Percentiles rank a stretch among this genome's conserved stretches.
Evolutionary conservation across 768 basidiomycete genomes (phyloP).

Genomic region (Strobilomyces dryophilus): DNA sequence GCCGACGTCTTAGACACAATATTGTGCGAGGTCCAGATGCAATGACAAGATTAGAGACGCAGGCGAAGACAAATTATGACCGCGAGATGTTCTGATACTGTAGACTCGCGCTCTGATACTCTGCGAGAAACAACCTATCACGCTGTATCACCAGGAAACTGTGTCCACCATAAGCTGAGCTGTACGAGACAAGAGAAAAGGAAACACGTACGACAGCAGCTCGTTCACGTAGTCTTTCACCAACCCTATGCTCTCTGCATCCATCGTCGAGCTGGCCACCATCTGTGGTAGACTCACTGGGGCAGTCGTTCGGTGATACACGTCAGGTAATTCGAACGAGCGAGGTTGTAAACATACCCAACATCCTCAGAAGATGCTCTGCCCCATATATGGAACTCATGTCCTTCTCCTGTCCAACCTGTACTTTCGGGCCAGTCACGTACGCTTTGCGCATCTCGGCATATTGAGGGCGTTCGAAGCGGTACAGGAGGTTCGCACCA

Average conservation of each 20-base stretch:
- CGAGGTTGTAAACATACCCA: conserved; percentile 55
- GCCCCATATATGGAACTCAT: conserved; percentile 93
- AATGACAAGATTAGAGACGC: too few relatives aligned
- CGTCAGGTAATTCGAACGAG: neutral
- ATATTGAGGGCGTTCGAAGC: conserved; percentile 94
- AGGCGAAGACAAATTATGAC: conserved; percentile 41
- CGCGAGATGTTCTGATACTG: conserved; percentile 82
- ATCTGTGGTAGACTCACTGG: conserved; percentile 89
- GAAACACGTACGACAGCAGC: conserved; percentile 61
- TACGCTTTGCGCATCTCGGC: conserved; percentile 70
- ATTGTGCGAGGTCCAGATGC: too few relatives aligned
- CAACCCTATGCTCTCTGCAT: conserved; percentile 76
- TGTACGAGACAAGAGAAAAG: neutral
- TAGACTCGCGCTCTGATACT: conserved; percentile 74
- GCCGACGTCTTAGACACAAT: too few relatives aligned
- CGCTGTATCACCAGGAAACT: conserved; percentile 82
- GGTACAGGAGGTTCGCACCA: conserved; percentile 87
- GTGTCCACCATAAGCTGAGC: neutral
- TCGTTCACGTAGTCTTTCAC: conserved; percentile 90
- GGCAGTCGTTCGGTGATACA: conserved; percentile 9
- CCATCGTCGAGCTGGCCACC: conserved; percentile 86
- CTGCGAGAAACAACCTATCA: conserved; percentile 64
- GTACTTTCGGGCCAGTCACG: conserved; percentile 68
- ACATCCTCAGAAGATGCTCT: conserved; percentile 87
- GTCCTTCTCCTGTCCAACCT: conserved; percentile 67